Evolutionary conservation across 1,139 yeast genomes (phyloP), one percentile per base, ranked within the genome.

Genomic region (Kluyveromyces marxianus): DNA sequence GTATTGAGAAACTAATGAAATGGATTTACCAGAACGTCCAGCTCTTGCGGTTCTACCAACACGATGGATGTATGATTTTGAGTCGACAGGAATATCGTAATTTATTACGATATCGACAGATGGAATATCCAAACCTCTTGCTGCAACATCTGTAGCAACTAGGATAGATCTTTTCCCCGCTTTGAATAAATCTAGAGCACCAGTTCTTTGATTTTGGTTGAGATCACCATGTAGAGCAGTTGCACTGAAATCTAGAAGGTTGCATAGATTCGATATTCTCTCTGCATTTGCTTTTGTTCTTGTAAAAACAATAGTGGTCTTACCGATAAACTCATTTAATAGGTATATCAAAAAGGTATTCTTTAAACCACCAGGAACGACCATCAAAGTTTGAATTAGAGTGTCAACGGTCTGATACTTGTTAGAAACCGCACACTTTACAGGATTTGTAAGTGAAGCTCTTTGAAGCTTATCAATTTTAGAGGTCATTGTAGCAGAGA

Each of bases 31-130:
- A 0, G 95, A 79, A 54, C 95, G 76, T 6, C 99, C 98, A 0
- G 98, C 98, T 67, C 98, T 83, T 1, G 98, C 98, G 28, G 98
- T 92, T 72, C 98, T 82, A 32, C 98, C 98, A 24, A 92, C 98
- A 61, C 98, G 76, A 66, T 92, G 98, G 55, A 94, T 90, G 58
- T 94, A 92, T 1, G 97, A 95, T 62, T 94, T 94, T n/a, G 97
- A 89, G 60, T 94, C 97, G 7, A 95, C 92, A 10, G 98, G 99
- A 31, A 92, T 89, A 62, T 90, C 96, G 62, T 88, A 92, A 66
- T 92, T 92, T 50, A 92, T 75, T 42, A 92, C 98, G 45, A 87
- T 74, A 65, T 92, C 98, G 37, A 92, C 98, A 27, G 84, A 75
- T 4, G 98, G 98, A 51, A 92, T 92, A 75, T 92, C 98, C 54